phyloP scores from a whole-genome alignment of 441 rosid genomes.

The Pelargonium fulgidum region DNA sequence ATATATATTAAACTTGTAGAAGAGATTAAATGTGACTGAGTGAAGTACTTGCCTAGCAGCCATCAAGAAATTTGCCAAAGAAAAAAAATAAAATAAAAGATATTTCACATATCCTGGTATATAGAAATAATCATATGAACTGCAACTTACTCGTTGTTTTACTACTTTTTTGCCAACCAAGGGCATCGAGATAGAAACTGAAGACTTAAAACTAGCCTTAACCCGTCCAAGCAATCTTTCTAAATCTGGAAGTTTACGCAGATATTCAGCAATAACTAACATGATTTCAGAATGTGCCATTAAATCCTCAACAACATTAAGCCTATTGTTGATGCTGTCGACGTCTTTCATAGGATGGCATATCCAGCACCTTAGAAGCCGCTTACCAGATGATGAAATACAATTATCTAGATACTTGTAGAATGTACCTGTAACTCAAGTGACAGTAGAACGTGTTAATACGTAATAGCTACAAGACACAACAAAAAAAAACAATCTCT shows the following conservation, averaged over 20 bases:
- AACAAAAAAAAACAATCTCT: not conserved
- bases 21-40: not conserved
- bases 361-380: conserved; percentile 85
- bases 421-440: conserved; percentile 65
- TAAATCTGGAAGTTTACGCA: conserved; percentile 71
- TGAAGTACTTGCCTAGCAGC: not conserved
- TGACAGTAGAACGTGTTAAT: conserved; percentile 6
- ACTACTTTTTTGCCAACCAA: conserved; percentile 63
- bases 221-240: conserved; percentile 84
- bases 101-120: not conserved
- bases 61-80: not conserved
- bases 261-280: conserved; percentile 48
- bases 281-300: conserved; percentile 45
- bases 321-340: conserved; percentile 66
- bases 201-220: conserved; percentile 60
- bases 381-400: conserved; percentile 70
- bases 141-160: conserved; percentile 57
- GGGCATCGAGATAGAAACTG: conserved; percentile 56
- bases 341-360: conserved; percentile 87
- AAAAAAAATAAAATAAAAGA: not conserved
- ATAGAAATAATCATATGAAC: not conserved
- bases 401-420: conserved; percentile 80
- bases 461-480: conserved; percentile 1
- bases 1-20: not conserved
- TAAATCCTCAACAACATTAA: conserved; percentile 60